phyloP scores from a whole-genome alignment of 768 basidiomycete genomes.

The Termitomyces sp. region DNA sequence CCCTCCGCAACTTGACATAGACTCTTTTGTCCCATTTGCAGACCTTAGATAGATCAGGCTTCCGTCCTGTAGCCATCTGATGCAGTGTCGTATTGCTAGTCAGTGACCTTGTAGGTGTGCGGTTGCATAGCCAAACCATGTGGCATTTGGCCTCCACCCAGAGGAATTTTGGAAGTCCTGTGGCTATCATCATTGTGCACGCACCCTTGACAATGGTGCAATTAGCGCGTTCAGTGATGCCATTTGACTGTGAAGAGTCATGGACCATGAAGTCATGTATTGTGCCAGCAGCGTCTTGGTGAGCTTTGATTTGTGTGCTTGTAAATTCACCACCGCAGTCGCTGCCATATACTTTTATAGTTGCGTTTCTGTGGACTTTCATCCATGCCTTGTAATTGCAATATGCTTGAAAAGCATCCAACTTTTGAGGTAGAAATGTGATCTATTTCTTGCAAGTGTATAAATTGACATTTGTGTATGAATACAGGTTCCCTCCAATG shows the following conservation, averaged over 20 bases:
- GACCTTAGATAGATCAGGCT: background rate
- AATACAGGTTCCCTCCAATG: conserved; percentile 14
- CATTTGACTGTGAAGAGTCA: too few species aligned
- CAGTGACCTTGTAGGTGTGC: background rate
- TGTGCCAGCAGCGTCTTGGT: background rate
- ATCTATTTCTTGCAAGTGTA: conserved; percentile 10
- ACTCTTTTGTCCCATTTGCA: background rate
- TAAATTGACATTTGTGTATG: conserved; percentile 10
- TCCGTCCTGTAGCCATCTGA: conserved; percentile 1
- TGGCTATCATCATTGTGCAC: background rate
- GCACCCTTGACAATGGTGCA: background rate
- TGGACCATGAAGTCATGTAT: too few species aligned
- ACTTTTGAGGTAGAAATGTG: conserved; percentile 15
- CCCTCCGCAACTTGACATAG: conserved; percentile 13
- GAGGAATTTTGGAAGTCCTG: conserved; percentile 1
- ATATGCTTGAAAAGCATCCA: conserved; percentile 4
- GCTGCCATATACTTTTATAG: too few species aligned
- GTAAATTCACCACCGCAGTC: background rate
- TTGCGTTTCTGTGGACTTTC: too few species aligned
- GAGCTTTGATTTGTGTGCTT: background rate
- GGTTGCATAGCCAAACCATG: background rate
- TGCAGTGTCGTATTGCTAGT: background rate
- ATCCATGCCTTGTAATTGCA: background rate
- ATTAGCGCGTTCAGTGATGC: background rate
- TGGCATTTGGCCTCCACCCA: conserved; percentile 4